phyloP scores from a whole-genome alignment of 2,329 filamentous ascomycete genomes.

The Aspergillus sp. region DNA sequence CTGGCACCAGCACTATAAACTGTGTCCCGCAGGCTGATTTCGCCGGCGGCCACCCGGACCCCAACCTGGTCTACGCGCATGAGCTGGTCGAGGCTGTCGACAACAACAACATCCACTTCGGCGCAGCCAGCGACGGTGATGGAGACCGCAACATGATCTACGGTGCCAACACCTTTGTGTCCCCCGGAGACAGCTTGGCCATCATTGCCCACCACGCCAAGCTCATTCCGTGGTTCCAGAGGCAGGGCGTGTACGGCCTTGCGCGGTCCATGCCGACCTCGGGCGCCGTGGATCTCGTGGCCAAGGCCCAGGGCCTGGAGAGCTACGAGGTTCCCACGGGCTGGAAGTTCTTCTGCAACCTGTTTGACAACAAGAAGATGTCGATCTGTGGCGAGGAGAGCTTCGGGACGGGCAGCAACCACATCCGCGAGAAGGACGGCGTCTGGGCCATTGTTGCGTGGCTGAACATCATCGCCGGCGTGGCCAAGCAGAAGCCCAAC shows the following conservation, averaged over 20 bases:
- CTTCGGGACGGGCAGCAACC: constrained; percentile 95
- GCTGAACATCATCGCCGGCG: constrained; percentile 95
- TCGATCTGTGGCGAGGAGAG: constrained; percentile 98
- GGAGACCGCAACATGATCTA: constrained; percentile 99
- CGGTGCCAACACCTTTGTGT: constrained; percentile 91
- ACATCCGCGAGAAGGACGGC: constrained; percentile 98
- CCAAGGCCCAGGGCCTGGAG: constrained; percentile 82
- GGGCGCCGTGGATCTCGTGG: constrained; percentile 88
- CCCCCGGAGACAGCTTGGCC: constrained; percentile 89
- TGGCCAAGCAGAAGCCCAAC: constrained; percentile 70
- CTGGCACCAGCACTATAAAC: constrained; percentile 72
- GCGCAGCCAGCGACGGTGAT: constrained; percentile 91
- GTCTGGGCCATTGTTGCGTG: constrained; percentile 96
- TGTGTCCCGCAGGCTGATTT: constrained; percentile 90
- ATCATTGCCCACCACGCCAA: constrained; percentile 97
- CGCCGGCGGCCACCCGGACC: constrained; percentile 92
- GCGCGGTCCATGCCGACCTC: constrained; percentile 97
- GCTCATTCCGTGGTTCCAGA: constrained; percentile 96
- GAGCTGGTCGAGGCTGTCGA: constrained; percentile 90
- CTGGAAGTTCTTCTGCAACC: constrained; percentile 98
- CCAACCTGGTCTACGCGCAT: constrained; percentile 94
- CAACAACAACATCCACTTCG: constrained; percentile 84
- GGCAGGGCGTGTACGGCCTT: constrained; percentile 89
- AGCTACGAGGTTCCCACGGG: constrained; percentile 96
- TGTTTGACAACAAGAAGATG: constrained; percentile 90